phyloP scores from a whole-genome alignment of 73 alveolate species.

The Paramecium sonneborni region DNA sequence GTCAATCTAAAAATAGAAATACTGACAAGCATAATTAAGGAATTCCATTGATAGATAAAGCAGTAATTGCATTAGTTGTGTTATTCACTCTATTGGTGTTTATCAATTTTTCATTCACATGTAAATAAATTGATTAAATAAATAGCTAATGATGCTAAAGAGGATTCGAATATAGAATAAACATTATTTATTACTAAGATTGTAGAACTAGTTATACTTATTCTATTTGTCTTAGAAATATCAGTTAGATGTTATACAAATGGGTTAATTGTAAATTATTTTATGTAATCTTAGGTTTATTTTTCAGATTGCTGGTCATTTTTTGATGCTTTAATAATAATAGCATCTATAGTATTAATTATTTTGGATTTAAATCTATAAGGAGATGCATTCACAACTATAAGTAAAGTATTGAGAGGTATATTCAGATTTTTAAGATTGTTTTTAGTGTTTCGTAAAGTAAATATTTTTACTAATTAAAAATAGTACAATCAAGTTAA shows the following conservation, averaged over 20 bases:
- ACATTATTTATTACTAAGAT: conserved; percentile 12
- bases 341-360: conserved; percentile 9
- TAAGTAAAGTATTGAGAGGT: conserved; percentile 54
- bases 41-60: background rate
- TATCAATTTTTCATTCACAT: conserved; percentile 35
- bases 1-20: background rate
- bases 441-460: conserved; percentile 50
- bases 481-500: conserved; percentile 43
- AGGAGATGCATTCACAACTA: background rate
- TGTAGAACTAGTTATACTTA: background rate
- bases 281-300: background rate
- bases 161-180: background rate
- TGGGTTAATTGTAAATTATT: background rate
- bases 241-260: background rate
- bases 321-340: conserved; percentile 56
- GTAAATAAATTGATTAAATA: background rate
- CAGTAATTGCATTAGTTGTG: background rate
- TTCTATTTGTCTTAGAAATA: background rate
- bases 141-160: conserved; percentile 1
- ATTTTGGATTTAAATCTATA: background rate
- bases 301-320: background rate
- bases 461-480: background rate
- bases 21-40: background rate
- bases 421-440: conserved; percentile 58
- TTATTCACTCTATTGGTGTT: background rate